Conservation (phyloP, 371 early-diverging fungal species). For the Actinomucor elegans region DNA sequence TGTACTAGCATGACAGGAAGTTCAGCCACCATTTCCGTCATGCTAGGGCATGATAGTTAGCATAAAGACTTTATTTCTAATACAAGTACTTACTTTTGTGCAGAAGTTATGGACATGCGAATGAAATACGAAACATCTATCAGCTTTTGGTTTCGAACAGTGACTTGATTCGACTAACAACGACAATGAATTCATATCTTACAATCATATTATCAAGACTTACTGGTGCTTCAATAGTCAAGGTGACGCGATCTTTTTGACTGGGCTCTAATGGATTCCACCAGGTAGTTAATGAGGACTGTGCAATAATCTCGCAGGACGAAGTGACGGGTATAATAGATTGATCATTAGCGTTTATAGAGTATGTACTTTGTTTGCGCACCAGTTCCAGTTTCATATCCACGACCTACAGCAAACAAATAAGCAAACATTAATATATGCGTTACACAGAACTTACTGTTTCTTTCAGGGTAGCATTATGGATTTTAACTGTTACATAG, state of each 20-base stretch:
- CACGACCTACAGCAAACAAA: slow-evolving; percentile 7
- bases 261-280: slow-evolving; percentile 27
- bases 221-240: slow-evolving; percentile 31
- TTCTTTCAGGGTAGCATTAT: slow-evolving; percentile 10
- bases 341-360: not conserved
- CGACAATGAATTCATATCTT: not conserved
- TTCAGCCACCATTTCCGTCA: slow-evolving; percentile 22
- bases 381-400: slow-evolving; percentile 31
- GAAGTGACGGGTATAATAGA: slow-evolving; percentile 17
- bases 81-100: slow-evolving; percentile 10
- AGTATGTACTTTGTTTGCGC: slow-evolving; percentile 20
- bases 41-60: too few species aligned
- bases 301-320: slow-evolving; percentile 18
- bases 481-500: slow-evolving; percentile 21
- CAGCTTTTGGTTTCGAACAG: slow-evolving; percentile 21
- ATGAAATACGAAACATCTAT: slow-evolving; percentile 27
- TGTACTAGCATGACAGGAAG: slow-evolving; percentile 31
- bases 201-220: not conserved
- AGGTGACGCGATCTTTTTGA: slow-evolving; percentile 14
- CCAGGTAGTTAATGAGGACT: slow-evolving; percentile 18
- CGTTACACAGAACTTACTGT: not conserved
- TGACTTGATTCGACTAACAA: slow-evolving; percentile 16
- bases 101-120: slow-evolving; percentile 15
- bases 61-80: not conserved
- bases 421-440: not conserved